Evolutionary conservation across 2,329 filamentous ascomycete species (phyloP).

Genomic region (Pestalotiopsis fici): DNA sequence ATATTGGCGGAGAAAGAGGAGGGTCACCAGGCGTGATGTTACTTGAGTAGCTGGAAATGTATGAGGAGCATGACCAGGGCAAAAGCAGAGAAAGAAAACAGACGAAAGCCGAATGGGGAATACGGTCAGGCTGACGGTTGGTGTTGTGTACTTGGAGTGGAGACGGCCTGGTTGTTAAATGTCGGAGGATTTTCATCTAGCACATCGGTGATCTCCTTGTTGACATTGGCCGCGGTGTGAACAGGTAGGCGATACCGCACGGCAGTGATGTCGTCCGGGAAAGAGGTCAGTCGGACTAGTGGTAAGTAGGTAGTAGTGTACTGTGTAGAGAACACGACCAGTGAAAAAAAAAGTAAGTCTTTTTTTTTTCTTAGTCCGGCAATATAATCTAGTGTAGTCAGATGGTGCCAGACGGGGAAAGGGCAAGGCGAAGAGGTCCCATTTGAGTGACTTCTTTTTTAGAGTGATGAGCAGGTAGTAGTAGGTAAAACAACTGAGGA

Average conservation of each 20-base stretch:
- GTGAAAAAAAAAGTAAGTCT: neutral
- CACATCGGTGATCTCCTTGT: conserved; percentile 4
- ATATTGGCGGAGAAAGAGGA: neutral
- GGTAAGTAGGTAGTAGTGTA: neutral
- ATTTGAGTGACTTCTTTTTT: neutral
- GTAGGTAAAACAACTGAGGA: neutral
- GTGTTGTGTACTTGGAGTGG: conserved; percentile 6
- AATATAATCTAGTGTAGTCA: conserved; percentile 1
- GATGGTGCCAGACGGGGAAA: neutral
- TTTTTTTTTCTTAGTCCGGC: neutral
- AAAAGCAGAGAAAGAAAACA: neutral
- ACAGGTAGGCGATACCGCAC: neutral
- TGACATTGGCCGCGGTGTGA: neutral
- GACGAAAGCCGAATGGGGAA: conserved; percentile 10
- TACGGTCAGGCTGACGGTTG: neutral
- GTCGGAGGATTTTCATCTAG: conserved; percentile 2
- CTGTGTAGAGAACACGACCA: too few relatives aligned
- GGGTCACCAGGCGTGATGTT: neutral
- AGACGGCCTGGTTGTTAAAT: conserved; percentile 2
- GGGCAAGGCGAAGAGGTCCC: conserved; percentile 3
- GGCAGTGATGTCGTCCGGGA: neutral
- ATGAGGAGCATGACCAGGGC: neutral
- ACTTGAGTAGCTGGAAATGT: neutral
- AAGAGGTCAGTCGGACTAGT: neutral
- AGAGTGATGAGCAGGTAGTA: too few relatives aligned